Evolutionary conservation across 2,329 filamentous ascomycete species (phyloP), one percentile per base, ranked within the genome.

Genomic region (Chaetomium olivaceum): DNA sequence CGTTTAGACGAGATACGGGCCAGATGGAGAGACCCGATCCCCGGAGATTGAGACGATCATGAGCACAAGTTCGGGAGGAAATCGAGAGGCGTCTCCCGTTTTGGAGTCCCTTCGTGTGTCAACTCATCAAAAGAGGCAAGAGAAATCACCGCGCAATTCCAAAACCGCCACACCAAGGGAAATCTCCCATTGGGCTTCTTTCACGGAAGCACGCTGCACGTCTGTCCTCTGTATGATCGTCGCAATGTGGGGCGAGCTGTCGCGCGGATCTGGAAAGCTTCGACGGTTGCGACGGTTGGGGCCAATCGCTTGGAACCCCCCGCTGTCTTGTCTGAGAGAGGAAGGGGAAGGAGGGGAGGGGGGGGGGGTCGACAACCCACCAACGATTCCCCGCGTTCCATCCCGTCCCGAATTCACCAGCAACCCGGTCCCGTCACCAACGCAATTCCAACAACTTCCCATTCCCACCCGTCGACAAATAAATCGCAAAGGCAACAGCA

Each of bases 181-280:
- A 54, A 29, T 36, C 29, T 23, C 56, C 57, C 57, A 59, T 59
- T 59, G 57, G 57, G 19, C 2, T 43, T 23, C 50, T n/a, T n/a
- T 23, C 58, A 33, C 27, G 11, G 12, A 25, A 52, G 27, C n/a
- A 25, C 43, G 21, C 43, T 33, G 25, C 50, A 54, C 25, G 31
- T 43, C 59, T 43, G 59, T 46, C 51, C 33, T 48, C 23, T 55
- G 59, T 62, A 12, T 62, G 61, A 62, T 62, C 61, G 61, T 36
- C 61, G n/a, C 7, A 14, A 50, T 21, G 61, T 62, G 61, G 52
- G 59, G 21, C 51, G 21, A n/a, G 14, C n/a, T 9, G 29, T 11
- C 29, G 27, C n/a, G 36, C 29, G 25, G 60, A 62, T 62, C 60
- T 56, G 60, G 60, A 62, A 62, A 62, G 52, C 48, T 54, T 52